Percentiles rank a stretch among this genome's conserved stretches.
These are phyloP conservation scores for Saccharomycopsis sp. DNA, from an alignment of 805 yeast species.

Conservation along the genomic window DNA sequence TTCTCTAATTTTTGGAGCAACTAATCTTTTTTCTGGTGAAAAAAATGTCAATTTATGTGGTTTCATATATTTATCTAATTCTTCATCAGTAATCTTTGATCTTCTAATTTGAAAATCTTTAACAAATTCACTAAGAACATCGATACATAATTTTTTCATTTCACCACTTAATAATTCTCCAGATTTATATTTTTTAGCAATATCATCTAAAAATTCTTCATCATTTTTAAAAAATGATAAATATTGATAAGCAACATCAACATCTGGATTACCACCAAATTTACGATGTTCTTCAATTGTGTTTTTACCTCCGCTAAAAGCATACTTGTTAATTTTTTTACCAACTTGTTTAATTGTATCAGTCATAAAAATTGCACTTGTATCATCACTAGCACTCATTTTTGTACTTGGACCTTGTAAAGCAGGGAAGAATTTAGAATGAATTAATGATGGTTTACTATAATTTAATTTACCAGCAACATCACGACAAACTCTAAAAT, in stretches of 20 bases:
- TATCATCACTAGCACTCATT: slow-evolving; percentile 92
- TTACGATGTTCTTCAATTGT: slow-evolving; percentile 84
- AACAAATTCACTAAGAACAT: slow-evolving; percentile 69
- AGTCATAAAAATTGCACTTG: slow-evolving; percentile 88
- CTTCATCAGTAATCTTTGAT: slow-evolving; percentile 48
- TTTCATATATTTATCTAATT: slow-evolving; percentile 62
- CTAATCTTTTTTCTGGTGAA: slow-evolving; percentile 57
- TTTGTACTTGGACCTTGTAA: slow-evolving; percentile 92
- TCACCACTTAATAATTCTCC: slow-evolving; percentile 91
- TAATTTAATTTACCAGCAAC: slow-evolving; percentile 90
- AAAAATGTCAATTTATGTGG: slow-evolving; percentile 79
- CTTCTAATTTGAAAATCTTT: slow-evolving; percentile 75
- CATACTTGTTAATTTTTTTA: slow-evolving; percentile 92
- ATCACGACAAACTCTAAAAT: slow-evolving; percentile 94
- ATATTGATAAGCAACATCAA: slow-evolving; percentile 93
- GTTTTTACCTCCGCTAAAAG: slow-evolving; percentile 89
- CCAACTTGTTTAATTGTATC: slow-evolving; percentile 88
- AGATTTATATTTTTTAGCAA: slow-evolving; percentile 53
- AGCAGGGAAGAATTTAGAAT: slow-evolving; percentile 96
- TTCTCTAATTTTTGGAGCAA: slow-evolving; percentile 51
- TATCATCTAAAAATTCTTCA: slow-evolving; percentile 59
- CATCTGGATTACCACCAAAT: slow-evolving; percentile 88
- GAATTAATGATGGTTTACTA: slow-evolving; percentile 84
- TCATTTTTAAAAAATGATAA: slow-evolving; percentile 83
- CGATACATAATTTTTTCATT: slow-evolving; percentile 80